phyloP scores from a whole-genome alignment of 129 eudicot species.

The Silybum marianum region DNA sequence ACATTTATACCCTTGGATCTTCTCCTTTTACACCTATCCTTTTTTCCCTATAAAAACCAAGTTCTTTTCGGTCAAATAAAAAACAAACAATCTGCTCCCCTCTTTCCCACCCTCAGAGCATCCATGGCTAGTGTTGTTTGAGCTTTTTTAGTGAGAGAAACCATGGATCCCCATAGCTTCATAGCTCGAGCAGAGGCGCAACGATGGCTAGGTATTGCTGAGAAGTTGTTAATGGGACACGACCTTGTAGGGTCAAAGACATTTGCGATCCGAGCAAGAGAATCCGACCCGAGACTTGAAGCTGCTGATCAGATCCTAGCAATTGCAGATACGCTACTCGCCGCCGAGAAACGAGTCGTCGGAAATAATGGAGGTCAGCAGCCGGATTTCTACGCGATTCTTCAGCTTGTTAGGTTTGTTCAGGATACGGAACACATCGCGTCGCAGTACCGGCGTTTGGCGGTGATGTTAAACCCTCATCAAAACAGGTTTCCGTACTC shows the following conservation, averaged over 20 bases:
- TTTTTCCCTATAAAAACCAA: constrained; percentile 11
- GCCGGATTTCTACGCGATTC: constrained; percentile 67
- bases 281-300: constrained; percentile 71
- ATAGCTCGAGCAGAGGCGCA: constrained; percentile 73
- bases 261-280: constrained; percentile 89
- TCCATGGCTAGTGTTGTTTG: constrained; percentile 21
- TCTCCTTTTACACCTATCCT: neutral
- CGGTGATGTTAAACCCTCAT: constrained; percentile 37
- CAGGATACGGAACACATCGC: constrained; percentile 68
- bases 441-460: constrained; percentile 60
- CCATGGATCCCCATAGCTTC: constrained; percentile 68
- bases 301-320: constrained; percentile 84
- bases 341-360: constrained; percentile 63
- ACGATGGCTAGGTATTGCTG: constrained; percentile 83
- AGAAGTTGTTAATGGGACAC: constrained; percentile 65
- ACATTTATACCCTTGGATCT: constrained; percentile 7
- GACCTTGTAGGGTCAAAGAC: constrained; percentile 79
- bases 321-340: constrained; percentile 71
- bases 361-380: constrained; percentile 38
- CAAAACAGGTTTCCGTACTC: constrained; percentile 39
- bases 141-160: constrained; percentile 17
- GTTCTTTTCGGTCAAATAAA: constrained; percentile 29
- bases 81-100: constrained; percentile 20
- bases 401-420: constrained; percentile 56
- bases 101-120: neutral